Evolutionary conservation across 306 rosid genomes (phyloP), one percentile per base, ranked within the genome.

Genomic region (Notholithocarpus densiflorus): DNA sequence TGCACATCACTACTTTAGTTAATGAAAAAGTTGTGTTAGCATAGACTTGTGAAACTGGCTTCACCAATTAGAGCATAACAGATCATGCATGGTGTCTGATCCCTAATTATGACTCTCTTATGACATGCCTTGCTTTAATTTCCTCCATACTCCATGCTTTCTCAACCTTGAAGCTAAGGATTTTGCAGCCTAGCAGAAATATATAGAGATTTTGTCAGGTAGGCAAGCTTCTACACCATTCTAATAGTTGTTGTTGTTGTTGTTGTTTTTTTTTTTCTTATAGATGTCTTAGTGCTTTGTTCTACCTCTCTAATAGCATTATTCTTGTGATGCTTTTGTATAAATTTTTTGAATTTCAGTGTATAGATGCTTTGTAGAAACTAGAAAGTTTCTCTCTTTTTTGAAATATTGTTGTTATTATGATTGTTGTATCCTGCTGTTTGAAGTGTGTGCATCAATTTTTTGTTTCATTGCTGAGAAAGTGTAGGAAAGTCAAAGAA

Each of bases 11-110:
- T 45, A 9, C 31, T 13, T 75, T 73, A 55, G 26, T 34, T 75
- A 12, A 72, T 77, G 54, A 72, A 73, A 55, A 40, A 74, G 59
- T 65, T 32, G 40, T 45, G 13, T 45, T 45, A 10, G 52, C 14
- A 17, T 51, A 72, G 77, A 77, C 74, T 61, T 48, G 80, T 73
- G 77, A 61, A 77, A 82, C 68, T 43, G 40, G 31, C 48, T 77
- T 84, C 56, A 45, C 78, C 77, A 77, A 77, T 26, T 66, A 76
- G 77, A 76, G 84, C 79, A 77, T 72, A 68, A 73, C 82, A 80
- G 68, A 75, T 80, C 74, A 76, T 72, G 77, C 83, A 77, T 57
- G 77, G 68, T 24, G 37, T 70, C 65, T 55, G 59, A 52, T 65
- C 5, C 55, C 19, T 21, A 68, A 10, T 45, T 45, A 14, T 45